Evolutionary conservation across 768 basidiomycete genomes (phyloP).

Genomic region (Lactarius evosmus): DNA sequence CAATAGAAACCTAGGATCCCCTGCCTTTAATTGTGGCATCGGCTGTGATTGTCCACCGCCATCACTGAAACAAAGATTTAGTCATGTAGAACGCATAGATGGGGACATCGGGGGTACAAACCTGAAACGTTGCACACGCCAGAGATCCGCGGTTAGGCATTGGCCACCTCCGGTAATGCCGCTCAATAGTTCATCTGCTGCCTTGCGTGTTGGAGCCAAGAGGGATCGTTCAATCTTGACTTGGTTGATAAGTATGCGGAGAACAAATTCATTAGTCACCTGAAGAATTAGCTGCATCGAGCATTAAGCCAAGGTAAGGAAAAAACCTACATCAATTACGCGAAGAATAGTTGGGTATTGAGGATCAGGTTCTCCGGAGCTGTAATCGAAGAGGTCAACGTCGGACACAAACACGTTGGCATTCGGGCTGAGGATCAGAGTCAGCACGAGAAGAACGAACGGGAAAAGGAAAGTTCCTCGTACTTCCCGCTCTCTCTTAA

Average conservation of each 20-base stretch:
- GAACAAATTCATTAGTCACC: slow-evolving; percentile 71
- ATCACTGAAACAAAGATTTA: slow-evolving; percentile 43
- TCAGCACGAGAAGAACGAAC: neutral
- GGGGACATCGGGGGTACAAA: slow-evolving; percentile 37
- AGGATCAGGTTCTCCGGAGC: slow-evolving; percentile 62
- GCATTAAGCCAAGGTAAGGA: neutral
- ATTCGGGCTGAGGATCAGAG: slow-evolving; percentile 38
- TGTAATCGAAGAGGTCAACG: slow-evolving; percentile 80
- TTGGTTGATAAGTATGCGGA: slow-evolving; percentile 78
- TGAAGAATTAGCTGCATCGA: slow-evolving; percentile 34
- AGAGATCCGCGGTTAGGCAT: slow-evolving; percentile 63
- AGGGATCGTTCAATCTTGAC: slow-evolving; percentile 67
- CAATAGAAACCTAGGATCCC: slow-evolving; percentile 34
- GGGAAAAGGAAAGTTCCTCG: slow-evolving; percentile 29
- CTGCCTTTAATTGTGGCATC: slow-evolving; percentile 32
- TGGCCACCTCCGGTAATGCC: slow-evolving; percentile 46
- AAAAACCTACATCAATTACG: slow-evolving; percentile 65
- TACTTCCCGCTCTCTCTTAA: slow-evolving; percentile 62
- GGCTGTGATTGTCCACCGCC: slow-evolving; percentile 60
- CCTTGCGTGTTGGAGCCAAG: slow-evolving; percentile 58
- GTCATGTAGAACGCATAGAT: neutral
- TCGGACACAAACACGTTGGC: slow-evolving; percentile 59
- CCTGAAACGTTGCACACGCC: slow-evolving; percentile 62
- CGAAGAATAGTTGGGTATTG: slow-evolving; percentile 73
- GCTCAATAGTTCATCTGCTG: slow-evolving; percentile 55